Base-by-base conservation (phyloP, 2,329 filamentous ascomycete species). In the Colletotrichum incanum region DNA sequence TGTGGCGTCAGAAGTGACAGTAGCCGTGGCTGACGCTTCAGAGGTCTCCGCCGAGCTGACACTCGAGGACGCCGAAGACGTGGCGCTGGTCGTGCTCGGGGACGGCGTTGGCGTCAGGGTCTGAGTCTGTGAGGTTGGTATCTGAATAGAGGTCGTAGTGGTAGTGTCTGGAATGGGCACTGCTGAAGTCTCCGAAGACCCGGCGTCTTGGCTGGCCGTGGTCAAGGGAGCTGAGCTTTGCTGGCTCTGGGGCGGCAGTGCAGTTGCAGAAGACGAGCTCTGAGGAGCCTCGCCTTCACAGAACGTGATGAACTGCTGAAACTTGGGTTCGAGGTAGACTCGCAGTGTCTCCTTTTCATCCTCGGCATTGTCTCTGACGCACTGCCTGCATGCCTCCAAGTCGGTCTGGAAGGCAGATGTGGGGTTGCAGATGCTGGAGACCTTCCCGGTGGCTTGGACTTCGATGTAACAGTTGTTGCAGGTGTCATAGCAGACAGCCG, bases 391-490 rank as follows among this genome's bases (percentile, higher is more conserved):
- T 0, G 67, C 54, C 0, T 62, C 20, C 14, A 84, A 80, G 28
- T 77, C 77, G 0, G 64, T 56, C 3, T 60, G 56, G 79, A 90
- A 92, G 0, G 78, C 69, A 0, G 87, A 88, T 8, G 62, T 78
- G 0, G 62, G 0, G 0, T 65, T 74, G 77, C 91, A 92, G 1
- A 92, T 84, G 0, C 56, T 74, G 0, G 81, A 72, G 0, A 77
- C 78, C 76, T 90, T 89, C 34, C 91, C 91, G 1, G 82, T 73
- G 0, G 71, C 74, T 67, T 88, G 82, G 0, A 82, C 88, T 74
- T 88, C 86, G 3, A 84, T 54, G 43, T 79, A 83, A 20, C 84
- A 85, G 39, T 84, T 82, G 73, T 91, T 86, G 78, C 91, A 93
- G 0, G 76, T 56, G 5, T 80, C 80, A 73, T 79, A 92, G 78